Base-by-base conservation (phyloP, 192 early-diverging fungal species). In the Lunasporangiospora selenospora region DNA sequence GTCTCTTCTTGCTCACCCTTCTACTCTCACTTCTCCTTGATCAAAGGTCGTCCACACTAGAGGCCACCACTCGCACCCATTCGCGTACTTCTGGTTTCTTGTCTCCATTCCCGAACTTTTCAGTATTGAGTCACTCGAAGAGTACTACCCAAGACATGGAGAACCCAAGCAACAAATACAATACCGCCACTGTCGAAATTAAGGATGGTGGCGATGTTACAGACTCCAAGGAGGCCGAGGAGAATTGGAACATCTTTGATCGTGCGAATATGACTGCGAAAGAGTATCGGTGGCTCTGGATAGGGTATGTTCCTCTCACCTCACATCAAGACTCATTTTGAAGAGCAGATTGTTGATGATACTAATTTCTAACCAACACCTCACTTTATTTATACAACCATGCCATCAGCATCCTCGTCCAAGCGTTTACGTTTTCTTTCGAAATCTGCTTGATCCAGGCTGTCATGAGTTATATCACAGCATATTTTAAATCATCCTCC, bases 231-330 rank as follows among this genome's bases (percentile, higher is more conserved):
- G 18, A 26, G 13, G 3, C 51, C 9, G 53, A 55, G 27, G 51
- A 55, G 38, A 30, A 55, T n/a, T 41, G 53, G 38, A 55, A 55
- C 39, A 55, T 55, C 31, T 39, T 55, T 16, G 53, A 55, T 36
- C 53, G 53, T 39, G 41, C 39, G 39, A 19, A 55, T 39, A 55
- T 55, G 53, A 8, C 53, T 39, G 41, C 6, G 24, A 46, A 24
- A 46, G 44, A 46, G 26, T 46, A 24, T 23, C 13, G 26, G 11
- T n/a, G 16, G 16, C 44, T 46, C 44, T 46, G 44, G 44, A 24
- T 24, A 24, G 44, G 44, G 44, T 46, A 46, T 9, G 45, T 6
- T 41, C n/a, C 38, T n/a, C 40, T 42, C 24, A n/a, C 15, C 13
- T 36, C 21, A 23, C 34, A 24, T 21, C 51, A 53, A 16, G 15